A percentile compares a stretch with the other conserved stretches of the same genome.
Evolutionary conservation across 768 basidiomycete species (phyloP).

Genomic region (Kwoniella sp.): DNA sequence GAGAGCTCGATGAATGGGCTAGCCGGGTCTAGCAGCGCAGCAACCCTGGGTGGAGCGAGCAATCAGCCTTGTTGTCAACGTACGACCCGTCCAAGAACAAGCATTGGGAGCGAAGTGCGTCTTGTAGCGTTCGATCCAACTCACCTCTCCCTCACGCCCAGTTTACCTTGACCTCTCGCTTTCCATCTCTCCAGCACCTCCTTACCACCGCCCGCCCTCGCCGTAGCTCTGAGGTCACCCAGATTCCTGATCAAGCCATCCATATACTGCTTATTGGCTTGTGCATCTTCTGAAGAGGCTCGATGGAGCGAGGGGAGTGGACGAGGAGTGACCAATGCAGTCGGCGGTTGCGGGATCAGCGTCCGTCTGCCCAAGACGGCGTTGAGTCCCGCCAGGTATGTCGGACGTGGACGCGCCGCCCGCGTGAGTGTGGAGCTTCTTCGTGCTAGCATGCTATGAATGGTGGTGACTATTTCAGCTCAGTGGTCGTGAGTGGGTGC

Average conservation of each 20-base stretch:
- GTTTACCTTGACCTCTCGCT: slow-evolving; percentile 38
- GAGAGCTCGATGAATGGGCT: slow-evolving; percentile 90
- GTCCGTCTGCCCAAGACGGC: slow-evolving; percentile 19
- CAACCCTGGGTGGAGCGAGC: slow-evolving; percentile 61
- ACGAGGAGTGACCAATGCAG: slow-evolving; percentile 27
- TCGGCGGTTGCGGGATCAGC: slow-evolving; percentile 42
- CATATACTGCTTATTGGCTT: slow-evolving; percentile 35
- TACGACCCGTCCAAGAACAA: neutral
- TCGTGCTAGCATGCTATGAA: neutral
- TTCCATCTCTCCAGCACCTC: slow-evolving; percentile 41
- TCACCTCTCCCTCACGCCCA: slow-evolving; percentile 43
- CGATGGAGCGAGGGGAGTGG: slow-evolving; percentile 33
- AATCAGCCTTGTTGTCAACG: neutral
- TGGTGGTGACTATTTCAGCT: neutral
- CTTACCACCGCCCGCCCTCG: slow-evolving; percentile 43
- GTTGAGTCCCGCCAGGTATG: neutral
- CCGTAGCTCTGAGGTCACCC: slow-evolving; percentile 26
- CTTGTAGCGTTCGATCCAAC: slow-evolving; percentile 1
- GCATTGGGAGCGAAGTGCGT: too few species aligned
- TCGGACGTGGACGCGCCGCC: neutral
- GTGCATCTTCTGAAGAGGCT: slow-evolving; percentile 30
- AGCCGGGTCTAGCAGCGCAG: slow-evolving; percentile 75
- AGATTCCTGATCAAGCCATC: slow-evolving; percentile 12
- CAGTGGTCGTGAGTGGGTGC: too few species aligned
- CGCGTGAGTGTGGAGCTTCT: slow-evolving; percentile 3